phyloP scores from a whole-genome alignment of 352 stramenopile genomes.

The Globisporangium ultimum region DNA sequence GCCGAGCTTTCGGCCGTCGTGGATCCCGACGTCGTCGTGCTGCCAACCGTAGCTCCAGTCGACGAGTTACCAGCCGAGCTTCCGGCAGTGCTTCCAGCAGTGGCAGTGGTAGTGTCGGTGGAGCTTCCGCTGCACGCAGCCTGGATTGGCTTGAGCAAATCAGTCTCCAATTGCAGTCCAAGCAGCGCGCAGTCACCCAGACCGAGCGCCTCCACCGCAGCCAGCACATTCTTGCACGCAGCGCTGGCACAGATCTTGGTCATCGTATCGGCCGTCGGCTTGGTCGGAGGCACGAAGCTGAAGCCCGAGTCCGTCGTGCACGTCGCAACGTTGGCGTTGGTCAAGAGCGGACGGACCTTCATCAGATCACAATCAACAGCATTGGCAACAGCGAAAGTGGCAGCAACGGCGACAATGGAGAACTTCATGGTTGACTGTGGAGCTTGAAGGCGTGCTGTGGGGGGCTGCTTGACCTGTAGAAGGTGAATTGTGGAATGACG shows the following conservation, averaged over 20 bases:
- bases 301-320: conserved; percentile 24
- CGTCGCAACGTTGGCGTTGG: background rate
- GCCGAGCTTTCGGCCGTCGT: background rate
- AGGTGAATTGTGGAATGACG: conserved; percentile 10
- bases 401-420: background rate
- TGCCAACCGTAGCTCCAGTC: background rate
- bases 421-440: conserved; percentile 1
- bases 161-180: conserved; percentile 15
- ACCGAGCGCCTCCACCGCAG: conserved; percentile 12
- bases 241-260: conserved; percentile 20
- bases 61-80: background rate
- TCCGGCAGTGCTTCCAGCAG: background rate
- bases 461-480: background rate
- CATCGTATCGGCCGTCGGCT: conserved; percentile 5
- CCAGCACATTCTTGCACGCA: conserved; percentile 17
- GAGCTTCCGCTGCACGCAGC: conserved; percentile 1
- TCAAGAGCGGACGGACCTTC: background rate
- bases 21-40: no score
- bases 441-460: background rate
- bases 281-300: conserved; percentile 4
- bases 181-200: conserved; percentile 25
- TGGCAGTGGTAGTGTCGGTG: background rate
- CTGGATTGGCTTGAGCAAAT: conserved; percentile 16
- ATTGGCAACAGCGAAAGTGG: background rate
- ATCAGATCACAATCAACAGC: conserved; percentile 1